Evolutionary conservation across 1,139 yeast species (phyloP).

Genomic region (Debaryomyces sp.): DNA sequence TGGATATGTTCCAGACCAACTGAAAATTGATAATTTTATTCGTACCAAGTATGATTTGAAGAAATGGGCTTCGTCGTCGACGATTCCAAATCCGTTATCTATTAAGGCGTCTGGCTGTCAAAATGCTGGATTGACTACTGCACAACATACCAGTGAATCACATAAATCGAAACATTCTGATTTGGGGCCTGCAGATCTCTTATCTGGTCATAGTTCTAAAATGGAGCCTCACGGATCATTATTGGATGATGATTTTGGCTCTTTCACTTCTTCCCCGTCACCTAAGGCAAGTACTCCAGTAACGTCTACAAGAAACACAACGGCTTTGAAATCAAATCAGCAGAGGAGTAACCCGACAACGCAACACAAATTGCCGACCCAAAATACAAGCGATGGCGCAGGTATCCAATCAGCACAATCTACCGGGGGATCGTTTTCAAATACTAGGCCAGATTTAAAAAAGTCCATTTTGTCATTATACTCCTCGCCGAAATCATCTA

Average conservation of each 20-base stretch:
- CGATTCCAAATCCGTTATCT: conserved; percentile 62
- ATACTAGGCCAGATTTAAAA: conserved; percentile 66
- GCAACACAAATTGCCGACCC: conserved; percentile 12
- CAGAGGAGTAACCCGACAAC: not conserved
- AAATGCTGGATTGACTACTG: not conserved
- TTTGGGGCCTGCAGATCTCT: not conserved
- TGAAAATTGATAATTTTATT: conserved; percentile 86
- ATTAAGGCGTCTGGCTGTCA: conserved; percentile 15
- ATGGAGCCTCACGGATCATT: conserved; percentile 10
- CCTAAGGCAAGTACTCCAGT: conserved; percentile 8
- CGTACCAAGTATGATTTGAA: conserved; percentile 88
- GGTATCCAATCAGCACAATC: conserved; percentile 32
- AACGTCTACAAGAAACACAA: not conserved
- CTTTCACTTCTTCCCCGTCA: conserved; percentile 36
- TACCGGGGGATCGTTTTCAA: conserved; percentile 30
- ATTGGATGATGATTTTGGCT: conserved; percentile 47
- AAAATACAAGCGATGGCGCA: conserved; percentile 24
- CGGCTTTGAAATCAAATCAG: not conserved
- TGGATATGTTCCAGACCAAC: conserved; percentile 76
- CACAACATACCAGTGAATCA: not conserved
- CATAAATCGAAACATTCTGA: not conserved
- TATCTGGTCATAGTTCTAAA: not conserved
- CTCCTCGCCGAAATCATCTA: conserved; percentile 62
- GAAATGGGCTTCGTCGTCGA: conserved; percentile 69
- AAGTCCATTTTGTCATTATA: conserved; percentile 88